These are phyloP conservation scores for Sarocladium kiliense DNA, from an alignment of 2,329 filamentous ascomycete species.

Conservation along the genomic window DNA sequence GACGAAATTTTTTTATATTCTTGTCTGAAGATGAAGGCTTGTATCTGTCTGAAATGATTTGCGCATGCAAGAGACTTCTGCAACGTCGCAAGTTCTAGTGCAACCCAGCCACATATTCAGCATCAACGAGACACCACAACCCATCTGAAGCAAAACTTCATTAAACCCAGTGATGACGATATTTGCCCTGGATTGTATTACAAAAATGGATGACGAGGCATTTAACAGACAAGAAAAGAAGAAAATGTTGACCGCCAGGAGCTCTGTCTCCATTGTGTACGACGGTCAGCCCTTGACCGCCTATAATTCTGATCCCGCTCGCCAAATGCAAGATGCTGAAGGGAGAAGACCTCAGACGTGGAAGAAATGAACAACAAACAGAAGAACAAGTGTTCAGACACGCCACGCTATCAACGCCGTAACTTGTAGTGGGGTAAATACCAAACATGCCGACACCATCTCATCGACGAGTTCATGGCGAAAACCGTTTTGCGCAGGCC, in stretches of 20 bases:
- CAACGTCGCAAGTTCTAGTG: too few species aligned
- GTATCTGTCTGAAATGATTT: too few species aligned
- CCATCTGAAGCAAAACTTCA: too few species aligned
- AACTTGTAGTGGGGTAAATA: neutral
- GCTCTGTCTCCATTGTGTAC: conserved; percentile 10
- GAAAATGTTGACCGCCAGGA: neutral
- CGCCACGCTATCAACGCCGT: conserved; percentile 8
- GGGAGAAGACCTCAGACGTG: conserved; percentile 11
- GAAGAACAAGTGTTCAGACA: conserved; percentile 3
- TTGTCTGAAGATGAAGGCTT: too few species aligned
- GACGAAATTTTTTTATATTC: too few species aligned
- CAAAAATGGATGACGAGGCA: neutral
- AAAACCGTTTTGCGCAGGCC: neutral
- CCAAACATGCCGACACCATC: neutral
- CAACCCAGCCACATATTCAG: too few species aligned
- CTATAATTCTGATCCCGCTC: neutral
- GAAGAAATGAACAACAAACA: conserved; percentile 16
- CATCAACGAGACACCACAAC: too few species aligned
- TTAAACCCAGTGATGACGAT: too few species aligned
- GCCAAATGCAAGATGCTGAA: conserved; percentile 2
- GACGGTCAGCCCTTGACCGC: conserved; percentile 16
- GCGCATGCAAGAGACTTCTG: too few species aligned
- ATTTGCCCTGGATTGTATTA: conserved; percentile 1
- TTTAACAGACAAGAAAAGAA: neutral
- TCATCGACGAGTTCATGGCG: neutral